A percentile compares a stretch with the other conserved stretches of the same genome.
These are phyloP conservation scores for Helicostylum pulchrum DNA, from an alignment of 192 early-diverging fungal species.

Conservation along the genomic window DNA sequence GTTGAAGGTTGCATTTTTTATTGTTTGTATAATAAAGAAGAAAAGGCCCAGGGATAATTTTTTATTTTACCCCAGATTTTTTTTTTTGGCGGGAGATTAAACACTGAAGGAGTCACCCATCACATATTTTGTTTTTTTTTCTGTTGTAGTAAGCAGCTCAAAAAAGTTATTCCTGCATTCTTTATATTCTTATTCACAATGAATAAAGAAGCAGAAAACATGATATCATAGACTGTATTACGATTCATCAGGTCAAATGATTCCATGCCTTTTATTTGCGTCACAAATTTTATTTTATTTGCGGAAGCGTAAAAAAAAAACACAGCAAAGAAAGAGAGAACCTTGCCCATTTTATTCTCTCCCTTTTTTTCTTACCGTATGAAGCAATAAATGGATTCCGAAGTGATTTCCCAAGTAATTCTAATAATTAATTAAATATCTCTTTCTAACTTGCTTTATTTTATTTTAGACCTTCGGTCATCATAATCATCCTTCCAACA, in stretches of 20 bases:
- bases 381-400: constrained; percentile 21
- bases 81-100: too few relatives aligned
- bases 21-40: constrained; percentile 7
- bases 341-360: neutral
- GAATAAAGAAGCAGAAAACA: too few relatives aligned
- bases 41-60: constrained; percentile 9
- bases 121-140: too few relatives aligned
- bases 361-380: constrained; percentile 13
- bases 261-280: too few relatives aligned
- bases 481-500: neutral
- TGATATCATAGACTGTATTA: too few relatives aligned
- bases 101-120: too few relatives aligned
- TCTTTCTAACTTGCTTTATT: neutral
- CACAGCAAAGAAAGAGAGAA: constrained; percentile 8
- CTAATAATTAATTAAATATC: neutral
- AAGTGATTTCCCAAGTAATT: constrained; percentile 16
- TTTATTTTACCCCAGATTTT: constrained; percentile 9
- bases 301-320: constrained; percentile 6
- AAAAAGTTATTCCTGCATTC: too few relatives aligned
- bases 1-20: constrained; percentile 26
- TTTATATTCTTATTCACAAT: too few relatives aligned
- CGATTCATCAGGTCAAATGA: too few relatives aligned
- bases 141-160: too few relatives aligned
- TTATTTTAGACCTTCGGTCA: neutral
- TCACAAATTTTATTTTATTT: too few relatives aligned